Conservation (phyloP, 2,329 filamentous ascomycete species). For the Trichoderma polysporum region DNA sequence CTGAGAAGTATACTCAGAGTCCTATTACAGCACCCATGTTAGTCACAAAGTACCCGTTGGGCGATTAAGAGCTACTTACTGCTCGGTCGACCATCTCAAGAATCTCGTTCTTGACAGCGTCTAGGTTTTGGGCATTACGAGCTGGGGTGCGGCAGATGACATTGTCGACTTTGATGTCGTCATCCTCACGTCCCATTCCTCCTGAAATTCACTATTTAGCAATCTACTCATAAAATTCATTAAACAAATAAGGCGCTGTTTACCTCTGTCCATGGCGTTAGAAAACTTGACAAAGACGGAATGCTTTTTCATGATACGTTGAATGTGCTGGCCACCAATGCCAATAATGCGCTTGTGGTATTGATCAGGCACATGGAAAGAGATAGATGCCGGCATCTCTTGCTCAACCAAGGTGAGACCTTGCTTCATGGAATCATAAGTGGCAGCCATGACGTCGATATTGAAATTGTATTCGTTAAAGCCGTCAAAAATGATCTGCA, state of each 20-base stretch:
- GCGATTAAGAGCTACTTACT: conserved; percentile 47
- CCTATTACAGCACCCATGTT: conserved; percentile 46
- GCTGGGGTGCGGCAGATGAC: conserved; percentile 97
- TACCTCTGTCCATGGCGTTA: conserved; percentile 95
- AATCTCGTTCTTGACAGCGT: conserved; percentile 97
- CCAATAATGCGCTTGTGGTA: conserved; percentile 99
- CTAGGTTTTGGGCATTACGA: conserved; percentile 92
- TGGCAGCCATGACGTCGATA: conserved; percentile 90
- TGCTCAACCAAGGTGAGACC: conserved; percentile 92
- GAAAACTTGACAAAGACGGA: conserved; percentile 99
- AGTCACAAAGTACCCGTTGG: not conserved
- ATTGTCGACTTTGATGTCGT: conserved; percentile 98
- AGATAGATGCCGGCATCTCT: conserved; percentile 98
- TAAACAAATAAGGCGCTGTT: not conserved
- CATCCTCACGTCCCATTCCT: conserved; percentile 87
- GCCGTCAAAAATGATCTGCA: conserved; percentile 98
- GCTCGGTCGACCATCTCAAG: conserved; percentile 99
- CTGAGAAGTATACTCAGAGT: conserved; percentile 95
- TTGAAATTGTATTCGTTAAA: conserved; percentile 99
- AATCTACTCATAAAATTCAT: not conserved
- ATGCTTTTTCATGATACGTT: conserved; percentile 99
- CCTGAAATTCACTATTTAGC: conserved; percentile 33
- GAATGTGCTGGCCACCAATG: conserved; percentile 96
- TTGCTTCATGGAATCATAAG: conserved; percentile 92
- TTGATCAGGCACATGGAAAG: conserved; percentile 97